Conservation (phyloP, 495 filamentous ascomycete species). For the Neurospora hispaniola region DNA sequence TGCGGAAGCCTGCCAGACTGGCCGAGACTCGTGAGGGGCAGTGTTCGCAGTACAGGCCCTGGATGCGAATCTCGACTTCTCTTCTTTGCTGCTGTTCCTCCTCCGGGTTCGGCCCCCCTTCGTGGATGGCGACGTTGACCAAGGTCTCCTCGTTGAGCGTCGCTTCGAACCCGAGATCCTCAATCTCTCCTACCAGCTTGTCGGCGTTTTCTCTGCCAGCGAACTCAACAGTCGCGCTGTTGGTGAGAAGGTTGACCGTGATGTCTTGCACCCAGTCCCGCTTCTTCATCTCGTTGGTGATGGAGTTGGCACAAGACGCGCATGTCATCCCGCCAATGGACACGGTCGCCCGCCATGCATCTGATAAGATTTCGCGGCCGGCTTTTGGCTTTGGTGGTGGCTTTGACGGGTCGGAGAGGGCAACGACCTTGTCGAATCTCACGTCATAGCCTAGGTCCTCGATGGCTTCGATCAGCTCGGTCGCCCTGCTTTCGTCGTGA, state of each 20-base stretch:
- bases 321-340: slow-evolving; percentile 82
- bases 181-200: slow-evolving; percentile 57
- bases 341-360: slow-evolving; percentile 46
- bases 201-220: slow-evolving; percentile 31
- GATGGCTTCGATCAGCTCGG: slow-evolving; percentile 55
- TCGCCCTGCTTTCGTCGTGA: slow-evolving; percentile 35
- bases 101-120: slow-evolving; percentile 6
- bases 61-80: slow-evolving; percentile 54
- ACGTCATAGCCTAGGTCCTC: slow-evolving; percentile 78
- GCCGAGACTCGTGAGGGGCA: slow-evolving; percentile 56
- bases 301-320: slow-evolving; percentile 55
- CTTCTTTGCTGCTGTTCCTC: slow-evolving; percentile 31
- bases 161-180: slow-evolving; percentile 73
- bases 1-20: slow-evolving; percentile 19
- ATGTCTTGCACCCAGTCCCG: slow-evolving; percentile 52
- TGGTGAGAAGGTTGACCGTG: slow-evolving; percentile 58
- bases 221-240: slow-evolving; percentile 61
- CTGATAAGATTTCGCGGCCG: not conserved
- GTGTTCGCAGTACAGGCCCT: slow-evolving; percentile 82
- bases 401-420: slow-evolving; percentile 9
- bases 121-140: slow-evolving; percentile 8
- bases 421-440: slow-evolving; percentile 43
- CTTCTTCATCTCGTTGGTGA: slow-evolving; percentile 54
- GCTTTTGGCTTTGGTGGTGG: not conserved
- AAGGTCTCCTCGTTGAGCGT: slow-evolving; percentile 40